phyloP scores from a whole-genome alignment of 2,329 filamentous ascomycete genomes.

The Penicillium sp. region DNA sequence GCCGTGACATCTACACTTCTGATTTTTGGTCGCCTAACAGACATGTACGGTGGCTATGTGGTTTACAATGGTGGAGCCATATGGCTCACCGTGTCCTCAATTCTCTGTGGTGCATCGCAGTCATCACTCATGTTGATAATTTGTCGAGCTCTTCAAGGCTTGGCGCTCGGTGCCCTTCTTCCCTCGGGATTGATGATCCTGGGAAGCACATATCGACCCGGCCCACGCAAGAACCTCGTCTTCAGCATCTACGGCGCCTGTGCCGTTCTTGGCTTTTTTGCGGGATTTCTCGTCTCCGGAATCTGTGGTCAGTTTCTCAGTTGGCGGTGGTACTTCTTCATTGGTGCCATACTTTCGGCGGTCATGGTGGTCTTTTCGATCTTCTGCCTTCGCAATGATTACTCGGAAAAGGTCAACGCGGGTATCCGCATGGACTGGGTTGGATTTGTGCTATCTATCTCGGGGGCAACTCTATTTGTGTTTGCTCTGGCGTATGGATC shows the following conservation, averaged over 20 bases:
- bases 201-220: conserved; percentile 59
- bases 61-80: conserved; percentile 57
- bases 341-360: conserved; percentile 51
- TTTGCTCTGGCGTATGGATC: conserved; percentile 70
- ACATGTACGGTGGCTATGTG: conserved; percentile 59
- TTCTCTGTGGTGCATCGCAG: conserved; percentile 63
- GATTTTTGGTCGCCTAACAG: conserved; percentile 50
- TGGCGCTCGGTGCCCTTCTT: conserved; percentile 67
- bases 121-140: conserved; percentile 66
- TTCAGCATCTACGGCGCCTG: conserved; percentile 55
- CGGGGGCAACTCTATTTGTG: conserved; percentile 62
- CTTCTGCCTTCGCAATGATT: conserved; percentile 44
- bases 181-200: conserved; percentile 63
- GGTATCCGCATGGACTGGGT: conserved; percentile 63
- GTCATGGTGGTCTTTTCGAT: conserved; percentile 43
- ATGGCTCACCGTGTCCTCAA: conserved; percentile 63
- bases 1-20: conserved; percentile 45
- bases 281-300: conserved; percentile 61
- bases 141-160: conserved; percentile 66
- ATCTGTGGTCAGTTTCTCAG: conserved; percentile 48
- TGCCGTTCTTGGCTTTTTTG: conserved; percentile 45
- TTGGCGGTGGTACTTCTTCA: conserved; percentile 66
- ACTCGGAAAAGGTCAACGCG: conserved; percentile 30
- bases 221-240: conserved; percentile 62
- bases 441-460: conserved; percentile 56